A percentile compares a stretch with the other conserved stretches of the same genome.
Evolutionary conservation across 2,329 filamentous ascomycete species (phyloP).

Genomic region (Nannizzia gypsea): DNA sequence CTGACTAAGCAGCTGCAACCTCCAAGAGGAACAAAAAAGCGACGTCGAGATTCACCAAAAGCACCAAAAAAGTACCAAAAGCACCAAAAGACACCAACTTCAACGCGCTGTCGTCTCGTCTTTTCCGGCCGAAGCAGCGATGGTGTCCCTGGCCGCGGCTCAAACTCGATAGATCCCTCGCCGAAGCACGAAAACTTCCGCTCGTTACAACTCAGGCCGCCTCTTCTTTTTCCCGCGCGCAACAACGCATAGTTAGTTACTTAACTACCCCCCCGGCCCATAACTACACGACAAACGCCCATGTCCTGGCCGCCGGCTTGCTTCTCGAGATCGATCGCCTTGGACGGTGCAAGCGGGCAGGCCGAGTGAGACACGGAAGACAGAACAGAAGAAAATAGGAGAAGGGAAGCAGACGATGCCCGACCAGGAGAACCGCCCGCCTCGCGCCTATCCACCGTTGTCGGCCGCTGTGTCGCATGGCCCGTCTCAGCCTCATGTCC

Average conservation of each 20-base stretch:
- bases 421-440: neutral
- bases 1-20: neutral
- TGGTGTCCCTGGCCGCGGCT: neutral
- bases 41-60: neutral
- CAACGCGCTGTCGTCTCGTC: neutral
- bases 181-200: neutral
- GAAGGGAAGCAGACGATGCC: neutral
- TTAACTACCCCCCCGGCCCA: neutral
- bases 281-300: neutral
- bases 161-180: neutral
- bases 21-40: conserved; percentile 1
- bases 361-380: neutral
- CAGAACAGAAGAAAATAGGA: no score
- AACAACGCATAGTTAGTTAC: neutral
- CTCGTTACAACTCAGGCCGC: neutral
- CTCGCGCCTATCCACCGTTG: neutral
- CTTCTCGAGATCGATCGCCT: neutral
- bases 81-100: neutral
- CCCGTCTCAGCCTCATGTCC: conserved; percentile 17
- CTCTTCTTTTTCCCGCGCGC: neutral
- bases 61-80: neutral
- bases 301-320: neutral
- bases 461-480: conserved; percentile 3
- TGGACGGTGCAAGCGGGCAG: neutral
- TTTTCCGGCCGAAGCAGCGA: neutral